Percentiles rank a stretch among this genome's conserved stretches.
Evolutionary conservation across 2,329 filamentous ascomycete species (phyloP).

Genomic region (Macrophomina phaseolina): DNA sequence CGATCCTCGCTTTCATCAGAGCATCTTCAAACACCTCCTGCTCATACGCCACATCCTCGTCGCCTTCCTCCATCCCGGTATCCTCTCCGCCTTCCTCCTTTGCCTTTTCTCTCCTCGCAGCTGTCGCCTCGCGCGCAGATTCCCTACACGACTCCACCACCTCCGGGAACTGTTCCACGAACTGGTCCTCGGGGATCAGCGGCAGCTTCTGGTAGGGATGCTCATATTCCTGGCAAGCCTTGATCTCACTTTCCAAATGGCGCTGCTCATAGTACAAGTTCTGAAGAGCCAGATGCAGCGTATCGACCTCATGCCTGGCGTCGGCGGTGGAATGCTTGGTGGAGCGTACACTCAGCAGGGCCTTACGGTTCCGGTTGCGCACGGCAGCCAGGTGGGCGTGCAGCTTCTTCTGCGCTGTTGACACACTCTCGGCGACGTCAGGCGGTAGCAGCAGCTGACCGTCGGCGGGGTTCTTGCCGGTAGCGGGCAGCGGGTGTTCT

Average conservation of each 20-base stretch:
- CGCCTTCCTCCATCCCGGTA: constrained; percentile 87
- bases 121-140: constrained; percentile 38
- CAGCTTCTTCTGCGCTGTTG: constrained; percentile 79
- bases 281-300: constrained; percentile 88
- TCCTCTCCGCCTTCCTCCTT: constrained; percentile 88
- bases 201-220: constrained; percentile 89
- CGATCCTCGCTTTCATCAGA: constrained; percentile 87
- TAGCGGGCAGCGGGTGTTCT: constrained; percentile 40
- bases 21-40: constrained; percentile 84
- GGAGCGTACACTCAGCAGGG: constrained; percentile 78
- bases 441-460: constrained; percentile 50
- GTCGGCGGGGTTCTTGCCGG: constrained; percentile 36
- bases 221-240: constrained; percentile 90
- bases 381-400: constrained; percentile 64
- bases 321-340: constrained; percentile 88
- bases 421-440: constrained; percentile 63
- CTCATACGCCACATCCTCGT: constrained; percentile 86
- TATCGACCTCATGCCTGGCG: constrained; percentile 87
- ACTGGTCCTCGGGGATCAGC: constrained; percentile 82
- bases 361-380: constrained; percentile 81
- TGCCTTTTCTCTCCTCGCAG: constrained; percentile 71
- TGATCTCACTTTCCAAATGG: constrained; percentile 87
- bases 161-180: constrained; percentile 74
- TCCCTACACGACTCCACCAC: constrained; percentile 50
- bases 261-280: constrained; percentile 97